phyloP scores from a whole-genome alignment of 192 early-diverging fungal species.

The Globomyces pollinis-pini region DNA sequence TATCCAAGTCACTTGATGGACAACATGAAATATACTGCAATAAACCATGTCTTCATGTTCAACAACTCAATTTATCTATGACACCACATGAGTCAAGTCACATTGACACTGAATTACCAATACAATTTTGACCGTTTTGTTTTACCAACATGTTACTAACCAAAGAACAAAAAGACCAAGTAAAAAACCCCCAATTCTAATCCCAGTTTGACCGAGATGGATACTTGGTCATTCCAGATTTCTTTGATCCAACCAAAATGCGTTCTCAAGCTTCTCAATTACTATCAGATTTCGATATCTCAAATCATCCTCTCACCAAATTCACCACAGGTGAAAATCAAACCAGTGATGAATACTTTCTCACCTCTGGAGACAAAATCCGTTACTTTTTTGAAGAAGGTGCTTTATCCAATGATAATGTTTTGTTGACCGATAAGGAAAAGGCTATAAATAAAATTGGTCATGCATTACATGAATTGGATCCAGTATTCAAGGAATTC shows the following conservation, averaged over 20 bases:
- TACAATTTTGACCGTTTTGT: too few species aligned
- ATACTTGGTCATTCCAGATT: conserved; percentile 58
- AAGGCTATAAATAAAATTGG: conserved; percentile 72
- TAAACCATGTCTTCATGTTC: too few species aligned
- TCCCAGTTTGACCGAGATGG: conserved; percentile 36
- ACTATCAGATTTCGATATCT: conserved; percentile 51
- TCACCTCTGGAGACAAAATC: conserved; percentile 72
- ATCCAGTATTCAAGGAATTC: conserved; percentile 65
- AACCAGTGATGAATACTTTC: conserved; percentile 84
- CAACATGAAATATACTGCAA: too few species aligned
- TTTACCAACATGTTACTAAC: conserved; percentile 2
- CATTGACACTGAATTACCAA: too few species aligned
- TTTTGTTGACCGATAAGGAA: conserved; percentile 53
- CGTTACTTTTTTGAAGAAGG: conserved; percentile 85
- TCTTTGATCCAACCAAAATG: conserved; percentile 47
- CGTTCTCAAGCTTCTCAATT: conserved; percentile 42
- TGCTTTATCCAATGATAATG: conserved; percentile 61
- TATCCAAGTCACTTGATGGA: too few species aligned
- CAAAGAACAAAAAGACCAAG: not conserved
- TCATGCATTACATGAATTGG: conserved; percentile 69
- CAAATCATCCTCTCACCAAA: conserved; percentile 64
- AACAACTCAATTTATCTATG: too few species aligned
- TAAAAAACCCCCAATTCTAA: not conserved
- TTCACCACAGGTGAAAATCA: conserved; percentile 73
- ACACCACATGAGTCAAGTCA: too few species aligned